Conservation (phyloP, 2,329 filamentous ascomycete genomes). For the Aureobasidium sp. region DNA sequence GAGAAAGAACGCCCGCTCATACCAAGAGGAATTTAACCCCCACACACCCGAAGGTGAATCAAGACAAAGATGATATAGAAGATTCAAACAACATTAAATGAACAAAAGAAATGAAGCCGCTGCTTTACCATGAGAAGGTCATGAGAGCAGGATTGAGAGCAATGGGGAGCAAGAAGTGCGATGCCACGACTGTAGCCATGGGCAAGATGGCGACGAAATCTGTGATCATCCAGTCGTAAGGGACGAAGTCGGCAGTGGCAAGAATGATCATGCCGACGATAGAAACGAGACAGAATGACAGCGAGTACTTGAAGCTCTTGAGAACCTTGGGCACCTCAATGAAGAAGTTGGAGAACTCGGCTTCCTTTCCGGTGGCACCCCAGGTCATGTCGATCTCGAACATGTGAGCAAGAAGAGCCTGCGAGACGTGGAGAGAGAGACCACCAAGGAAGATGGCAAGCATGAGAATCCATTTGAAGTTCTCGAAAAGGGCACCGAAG, state of each 20-base stretch:
- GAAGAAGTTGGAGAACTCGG: conserved; percentile 75
- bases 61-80: conserved; percentile 4
- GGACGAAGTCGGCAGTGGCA: conserved; percentile 57
- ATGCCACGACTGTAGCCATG: conserved; percentile 62
- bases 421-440: conserved; percentile 70
- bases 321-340: conserved; percentile 74
- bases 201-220: conserved; percentile 62
- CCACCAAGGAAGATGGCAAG: conserved; percentile 78
- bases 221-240: conserved; percentile 46
- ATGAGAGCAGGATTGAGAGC: conserved; percentile 72
- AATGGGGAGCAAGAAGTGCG: conserved; percentile 64
- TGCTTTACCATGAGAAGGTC: conserved; percentile 64
- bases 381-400: conserved; percentile 81
- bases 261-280: conserved; percentile 59
- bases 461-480: conserved; percentile 55
- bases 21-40: too few species aligned
- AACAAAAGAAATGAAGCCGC: neutral
- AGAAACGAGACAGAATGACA: conserved; percentile 53
- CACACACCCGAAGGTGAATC: too few species aligned
- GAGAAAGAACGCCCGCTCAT: neutral
- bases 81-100: neutral
- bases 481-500: conserved; percentile 45
- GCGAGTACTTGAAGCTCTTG: conserved; percentile 69
- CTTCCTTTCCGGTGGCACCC: conserved; percentile 79
- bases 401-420: conserved; percentile 75